These are phyloP conservation scores for Conticribra guillardii DNA, from an alignment of 108 stramenopile species.

Conservation along the genomic window DNA sequence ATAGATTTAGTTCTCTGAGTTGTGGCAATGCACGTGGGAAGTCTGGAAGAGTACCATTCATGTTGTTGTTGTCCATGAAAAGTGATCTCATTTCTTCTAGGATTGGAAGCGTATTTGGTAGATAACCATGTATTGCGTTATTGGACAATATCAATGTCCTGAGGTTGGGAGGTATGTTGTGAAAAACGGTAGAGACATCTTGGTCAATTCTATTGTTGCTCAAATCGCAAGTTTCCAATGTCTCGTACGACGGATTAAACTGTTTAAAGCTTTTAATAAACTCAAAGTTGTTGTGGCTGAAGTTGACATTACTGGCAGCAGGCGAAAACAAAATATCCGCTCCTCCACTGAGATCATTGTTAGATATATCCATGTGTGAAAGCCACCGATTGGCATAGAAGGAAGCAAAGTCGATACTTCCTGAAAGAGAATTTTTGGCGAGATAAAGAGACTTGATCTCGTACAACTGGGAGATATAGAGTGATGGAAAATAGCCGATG, in stretches of 20 bases:
- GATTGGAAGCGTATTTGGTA: not conserved
- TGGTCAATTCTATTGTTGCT: not conserved
- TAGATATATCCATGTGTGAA: not conserved
- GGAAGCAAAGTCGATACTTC: not conserved
- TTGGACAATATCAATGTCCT: not conserved
- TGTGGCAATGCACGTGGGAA: not conserved
- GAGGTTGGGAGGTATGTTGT: not conserved
- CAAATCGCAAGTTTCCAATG: not conserved
- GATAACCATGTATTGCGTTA: not conserved
- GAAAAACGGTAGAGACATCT: not conserved
- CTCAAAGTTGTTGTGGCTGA: not conserved
- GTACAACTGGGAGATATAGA: not conserved
- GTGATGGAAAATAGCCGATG: not conserved
- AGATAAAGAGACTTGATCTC: not conserved
- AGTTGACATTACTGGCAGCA: not conserved
- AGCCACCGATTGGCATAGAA: not conserved
- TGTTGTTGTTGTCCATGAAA: not conserved
- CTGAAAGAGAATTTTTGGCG: not conserved
- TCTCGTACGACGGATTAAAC: not conserved
- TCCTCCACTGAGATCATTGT: not conserved
- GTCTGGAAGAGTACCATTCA: constrained; percentile 17
- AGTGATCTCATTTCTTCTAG: not conserved
- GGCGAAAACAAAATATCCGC: constrained; percentile 4
- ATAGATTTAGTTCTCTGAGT: not conserved
- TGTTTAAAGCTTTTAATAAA: not conserved